Evolutionary conservation across 2,329 filamentous ascomycete species (phyloP).

Genomic region (Fusarium liriodendri): DNA sequence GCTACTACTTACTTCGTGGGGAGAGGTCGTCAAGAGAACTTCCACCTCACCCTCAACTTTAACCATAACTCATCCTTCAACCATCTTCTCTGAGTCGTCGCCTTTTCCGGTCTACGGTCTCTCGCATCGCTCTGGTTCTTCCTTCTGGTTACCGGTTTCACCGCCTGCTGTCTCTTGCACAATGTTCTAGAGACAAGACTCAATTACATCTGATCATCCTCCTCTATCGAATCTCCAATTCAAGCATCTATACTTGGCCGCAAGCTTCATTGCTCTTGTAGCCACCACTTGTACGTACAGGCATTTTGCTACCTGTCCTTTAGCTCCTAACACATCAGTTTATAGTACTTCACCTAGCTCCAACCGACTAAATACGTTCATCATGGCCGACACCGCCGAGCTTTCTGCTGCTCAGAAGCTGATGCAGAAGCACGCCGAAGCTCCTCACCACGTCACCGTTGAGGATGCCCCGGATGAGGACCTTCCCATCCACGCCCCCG

Average conservation of each 20-base stretch:
- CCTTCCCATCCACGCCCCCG: slow-evolving; percentile 66
- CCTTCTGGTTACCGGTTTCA: slow-evolving; percentile 55
- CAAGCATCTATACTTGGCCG: slow-evolving; percentile 25
- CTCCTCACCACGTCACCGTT: slow-evolving; percentile 72
- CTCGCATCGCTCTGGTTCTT: slow-evolving; percentile 54
- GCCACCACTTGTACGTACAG: slow-evolving; percentile 29
- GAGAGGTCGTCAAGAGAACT: slow-evolving; percentile 50
- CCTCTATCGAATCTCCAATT: slow-evolving; percentile 34
- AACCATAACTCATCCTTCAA: slow-evolving; percentile 41
- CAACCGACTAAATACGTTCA: slow-evolving; percentile 35
- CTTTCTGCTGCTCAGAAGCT: slow-evolving; percentile 71
- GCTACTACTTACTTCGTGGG: slow-evolving; percentile 42
- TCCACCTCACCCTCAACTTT: slow-evolving; percentile 55
- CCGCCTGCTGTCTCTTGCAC: slow-evolving; percentile 49
- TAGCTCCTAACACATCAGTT: slow-evolving; percentile 29
- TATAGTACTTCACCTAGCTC: slow-evolving; percentile 14
- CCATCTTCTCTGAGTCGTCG: slow-evolving; percentile 40
- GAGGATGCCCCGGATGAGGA: slow-evolving; percentile 89
- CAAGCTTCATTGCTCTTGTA: slow-evolving; percentile 40
- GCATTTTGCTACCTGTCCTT: neutral
- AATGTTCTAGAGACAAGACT: slow-evolving; percentile 54
- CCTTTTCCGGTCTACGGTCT: slow-evolving; percentile 43
- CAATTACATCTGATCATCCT: slow-evolving; percentile 42
- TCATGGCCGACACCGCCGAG: slow-evolving; percentile 58
- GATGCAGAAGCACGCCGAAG: slow-evolving; percentile 69